phyloP scores from a whole-genome alignment of 2,329 filamentous ascomycete species.

The Zymoseptoria passerinii region DNA sequence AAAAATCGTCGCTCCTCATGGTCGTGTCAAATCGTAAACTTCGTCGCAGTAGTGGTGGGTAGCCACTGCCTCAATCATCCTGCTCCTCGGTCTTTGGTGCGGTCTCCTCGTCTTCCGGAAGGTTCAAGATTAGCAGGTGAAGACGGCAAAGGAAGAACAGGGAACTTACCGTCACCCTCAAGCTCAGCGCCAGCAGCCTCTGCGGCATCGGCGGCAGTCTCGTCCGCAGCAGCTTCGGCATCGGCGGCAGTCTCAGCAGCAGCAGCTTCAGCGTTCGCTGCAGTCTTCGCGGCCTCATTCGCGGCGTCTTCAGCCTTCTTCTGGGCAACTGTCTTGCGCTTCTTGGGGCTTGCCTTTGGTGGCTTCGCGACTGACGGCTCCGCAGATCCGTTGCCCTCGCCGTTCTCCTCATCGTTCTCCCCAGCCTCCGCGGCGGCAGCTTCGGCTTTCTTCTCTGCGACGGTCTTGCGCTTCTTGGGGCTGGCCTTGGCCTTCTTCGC shows the following conservation, averaged over 20 bases:
- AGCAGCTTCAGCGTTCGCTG: conserved; percentile 2
- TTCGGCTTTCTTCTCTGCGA: conserved; percentile 2
- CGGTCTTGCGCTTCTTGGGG: conserved; percentile 5
- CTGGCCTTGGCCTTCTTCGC: no score
- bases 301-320: conserved; percentile 3
- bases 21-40: neutral
- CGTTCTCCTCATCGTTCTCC: conserved; percentile 2
- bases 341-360: conserved; percentile 1
- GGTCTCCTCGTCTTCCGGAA: neutral
- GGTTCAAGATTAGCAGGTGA: neutral
- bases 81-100: neutral
- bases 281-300: conserved; percentile 2
- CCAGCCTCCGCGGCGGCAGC: conserved; percentile 1
- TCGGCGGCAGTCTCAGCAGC: neutral
- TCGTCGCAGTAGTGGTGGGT: neutral
- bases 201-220: conserved; percentile 4
- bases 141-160: neutral
- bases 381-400: neutral
- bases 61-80: neutral
- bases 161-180: neutral
- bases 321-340: conserved; percentile 2
- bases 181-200: conserved; percentile 2
- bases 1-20: neutral
- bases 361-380: conserved; percentile 6
- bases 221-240: conserved; percentile 1